Evolutionary conservation across 495 filamentous ascomycete species (phyloP), one percentile per base, ranked within the genome.

Genomic region (Aspergillus asperescens): DNA sequence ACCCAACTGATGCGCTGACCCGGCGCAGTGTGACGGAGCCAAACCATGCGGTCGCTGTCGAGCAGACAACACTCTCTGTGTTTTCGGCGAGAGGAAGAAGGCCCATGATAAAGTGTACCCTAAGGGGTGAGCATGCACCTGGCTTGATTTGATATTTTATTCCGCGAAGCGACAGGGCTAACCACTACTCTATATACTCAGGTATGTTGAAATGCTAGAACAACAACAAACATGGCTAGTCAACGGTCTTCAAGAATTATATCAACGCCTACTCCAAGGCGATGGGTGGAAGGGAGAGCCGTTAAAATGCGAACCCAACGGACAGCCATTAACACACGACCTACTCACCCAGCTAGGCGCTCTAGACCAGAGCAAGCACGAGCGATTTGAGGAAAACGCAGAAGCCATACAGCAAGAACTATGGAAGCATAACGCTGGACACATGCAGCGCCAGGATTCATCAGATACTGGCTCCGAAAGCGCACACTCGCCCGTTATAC

Each of bases 121-220:
- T 9, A 82, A 81, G 66, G 80, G 80, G 80, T 83, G 61, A 69
- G 78, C 71, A 61, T 61, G 40, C 34, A 61, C 59, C 43, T 68
- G 40, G 64, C 40, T 40, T 48, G 43, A 19, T 54, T 19, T 43
- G 31, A 40, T 24, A 15, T 13, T 29, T 46, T 35, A 31, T 50
- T 13, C 41, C 25, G 22, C 15, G 32, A 39, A 40, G 16, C 38
- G 7, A 20, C 44, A 1, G 19, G 7, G 32, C 55, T 61, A 55
- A 61, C 48, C 16, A 1, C 3, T 7, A 20, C 4, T 1, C 7
- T 40, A 57, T 31, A 35, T 24, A n/a, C 18, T 4, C 42, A 85
- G 81, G 60, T 85, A 85, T 52, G 82, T 85, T 28, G 83, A 86
- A 58, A 83, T 85, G 78, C 77, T 86, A n/a, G 83, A 86, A 56